phyloP scores from a whole-genome alignment of 495 filamentous ascomycete species.

The Glarea lozoyensis region DNA sequence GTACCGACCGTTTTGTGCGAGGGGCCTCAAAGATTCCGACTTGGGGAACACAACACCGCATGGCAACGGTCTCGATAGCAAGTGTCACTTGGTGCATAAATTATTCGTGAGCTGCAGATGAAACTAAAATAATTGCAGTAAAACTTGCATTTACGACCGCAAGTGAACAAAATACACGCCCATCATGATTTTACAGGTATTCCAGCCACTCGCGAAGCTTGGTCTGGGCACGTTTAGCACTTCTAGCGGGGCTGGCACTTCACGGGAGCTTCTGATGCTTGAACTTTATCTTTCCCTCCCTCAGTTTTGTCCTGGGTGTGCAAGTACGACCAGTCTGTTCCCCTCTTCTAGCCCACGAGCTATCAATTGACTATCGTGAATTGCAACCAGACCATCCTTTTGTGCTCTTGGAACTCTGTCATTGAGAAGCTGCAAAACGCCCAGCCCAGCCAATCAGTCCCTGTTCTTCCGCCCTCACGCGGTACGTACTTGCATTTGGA shows the following conservation, averaged over 20 bases:
- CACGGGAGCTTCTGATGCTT: background rate
- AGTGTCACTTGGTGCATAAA: no score
- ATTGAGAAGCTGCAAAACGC: background rate
- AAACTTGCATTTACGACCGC: no score
- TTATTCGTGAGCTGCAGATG: no score
- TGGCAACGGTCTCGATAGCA: no score
- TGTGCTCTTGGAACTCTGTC: background rate
- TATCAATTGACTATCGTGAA: no score
- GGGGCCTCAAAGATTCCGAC: no score
- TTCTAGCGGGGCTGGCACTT: background rate
- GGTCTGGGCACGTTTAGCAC: background rate
- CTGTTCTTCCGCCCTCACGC: background rate
- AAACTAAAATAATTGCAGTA: no score
- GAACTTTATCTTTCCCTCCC: background rate
- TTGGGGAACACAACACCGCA: no score
- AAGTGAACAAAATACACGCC: no score
- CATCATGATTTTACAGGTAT: background rate
- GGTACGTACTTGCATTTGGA: background rate
- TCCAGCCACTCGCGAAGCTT: background rate
- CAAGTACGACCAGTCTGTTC: no score
- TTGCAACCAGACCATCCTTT: background rate
- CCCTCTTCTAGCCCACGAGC: no score
- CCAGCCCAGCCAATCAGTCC: background rate
- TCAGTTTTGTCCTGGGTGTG: background rate
- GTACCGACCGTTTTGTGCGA: no score